A percentile compares a stretch with the other conserved stretches of the same genome.
These are phyloP conservation scores for Keithomyces neogunnii DNA, from an alignment of 2,329 filamentous ascomycete species.

Conservation along the genomic window DNA sequence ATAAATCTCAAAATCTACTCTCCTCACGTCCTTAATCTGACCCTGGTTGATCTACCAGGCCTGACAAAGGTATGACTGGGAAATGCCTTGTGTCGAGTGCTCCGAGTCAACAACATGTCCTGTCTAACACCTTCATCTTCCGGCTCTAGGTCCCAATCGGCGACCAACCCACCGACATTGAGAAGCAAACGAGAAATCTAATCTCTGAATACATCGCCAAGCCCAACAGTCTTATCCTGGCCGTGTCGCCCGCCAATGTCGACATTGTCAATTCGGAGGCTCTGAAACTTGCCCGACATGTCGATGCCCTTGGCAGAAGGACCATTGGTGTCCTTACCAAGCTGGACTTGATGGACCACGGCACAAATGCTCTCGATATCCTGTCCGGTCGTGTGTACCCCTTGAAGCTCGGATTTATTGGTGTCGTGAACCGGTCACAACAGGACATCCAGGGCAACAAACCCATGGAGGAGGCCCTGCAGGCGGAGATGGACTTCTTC, in stretches of 20 bases:
- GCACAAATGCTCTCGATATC: slow-evolving; percentile 95
- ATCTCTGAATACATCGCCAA: slow-evolving; percentile 99
- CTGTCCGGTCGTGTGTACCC: slow-evolving; percentile 96
- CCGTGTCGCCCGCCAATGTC: slow-evolving; percentile 94
- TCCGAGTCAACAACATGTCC: neutral
- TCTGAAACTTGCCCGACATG: slow-evolving; percentile 90
- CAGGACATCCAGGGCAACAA: slow-evolving; percentile 97
- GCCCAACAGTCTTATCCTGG: slow-evolving; percentile 95
- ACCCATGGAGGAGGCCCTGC: slow-evolving; percentile 83
- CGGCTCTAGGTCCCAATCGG: slow-evolving; percentile 74
- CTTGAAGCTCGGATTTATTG: slow-evolving; percentile 93
- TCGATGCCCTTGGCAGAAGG: slow-evolving; percentile 85
- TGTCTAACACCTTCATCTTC: neutral
- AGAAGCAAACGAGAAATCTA: slow-evolving; percentile 94
- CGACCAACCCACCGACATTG: slow-evolving; percentile 94
- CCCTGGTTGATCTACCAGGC: slow-evolving; percentile 89
- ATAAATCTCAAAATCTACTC: slow-evolving; percentile 99
- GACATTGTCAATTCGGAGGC: slow-evolving; percentile 98
- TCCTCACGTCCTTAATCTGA: slow-evolving; percentile 91
- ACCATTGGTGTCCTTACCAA: slow-evolving; percentile 98
- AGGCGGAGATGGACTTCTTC: slow-evolving; percentile 91
- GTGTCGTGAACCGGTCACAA: slow-evolving; percentile 94
- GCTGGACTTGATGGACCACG: slow-evolving; percentile 96
- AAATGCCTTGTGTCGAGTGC: slow-evolving; percentile 6
- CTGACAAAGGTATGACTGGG: slow-evolving; percentile 68